Evolutionary conservation across 345 rosid species (phyloP).

Genomic region (Citrus mangshanensis): DNA sequence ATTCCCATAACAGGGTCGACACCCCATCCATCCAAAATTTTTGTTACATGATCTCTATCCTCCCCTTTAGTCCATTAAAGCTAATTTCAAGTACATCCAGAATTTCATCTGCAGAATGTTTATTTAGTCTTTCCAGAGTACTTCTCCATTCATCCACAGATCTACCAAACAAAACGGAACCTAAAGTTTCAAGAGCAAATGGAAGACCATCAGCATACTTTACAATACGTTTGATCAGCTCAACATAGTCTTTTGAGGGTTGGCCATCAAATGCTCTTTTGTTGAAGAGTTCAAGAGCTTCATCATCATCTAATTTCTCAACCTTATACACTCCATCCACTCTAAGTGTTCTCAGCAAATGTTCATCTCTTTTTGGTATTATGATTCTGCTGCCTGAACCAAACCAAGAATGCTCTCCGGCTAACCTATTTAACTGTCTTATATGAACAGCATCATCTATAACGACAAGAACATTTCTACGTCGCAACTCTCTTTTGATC

Average conservation of each 20-base stretch:
- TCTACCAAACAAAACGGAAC: neutral
- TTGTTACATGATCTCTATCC: no score
- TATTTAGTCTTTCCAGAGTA: neutral
- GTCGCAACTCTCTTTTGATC: neutral
- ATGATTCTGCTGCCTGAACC: neutral
- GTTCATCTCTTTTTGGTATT: neutral
- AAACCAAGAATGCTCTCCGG: neutral
- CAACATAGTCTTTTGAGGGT: no score
- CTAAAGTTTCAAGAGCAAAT: neutral
- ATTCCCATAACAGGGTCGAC: no score
- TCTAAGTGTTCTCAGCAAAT: neutral
- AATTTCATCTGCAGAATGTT: neutral
- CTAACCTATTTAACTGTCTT: no score
- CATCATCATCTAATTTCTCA: neutral
- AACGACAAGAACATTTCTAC: neutral
- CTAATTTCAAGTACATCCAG: neutral
- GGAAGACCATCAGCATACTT: neutral
- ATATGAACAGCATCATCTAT: neutral
- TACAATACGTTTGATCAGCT: no score
- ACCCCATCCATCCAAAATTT: no score
- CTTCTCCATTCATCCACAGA: neutral
- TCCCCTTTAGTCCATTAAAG: neutral
- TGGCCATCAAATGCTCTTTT: no score
- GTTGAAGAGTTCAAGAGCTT: neutral
- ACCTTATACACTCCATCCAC: neutral